Conservation (phyloP, 2,329 filamentous ascomycete genomes). For the Scytalidium lignicola region DNA sequence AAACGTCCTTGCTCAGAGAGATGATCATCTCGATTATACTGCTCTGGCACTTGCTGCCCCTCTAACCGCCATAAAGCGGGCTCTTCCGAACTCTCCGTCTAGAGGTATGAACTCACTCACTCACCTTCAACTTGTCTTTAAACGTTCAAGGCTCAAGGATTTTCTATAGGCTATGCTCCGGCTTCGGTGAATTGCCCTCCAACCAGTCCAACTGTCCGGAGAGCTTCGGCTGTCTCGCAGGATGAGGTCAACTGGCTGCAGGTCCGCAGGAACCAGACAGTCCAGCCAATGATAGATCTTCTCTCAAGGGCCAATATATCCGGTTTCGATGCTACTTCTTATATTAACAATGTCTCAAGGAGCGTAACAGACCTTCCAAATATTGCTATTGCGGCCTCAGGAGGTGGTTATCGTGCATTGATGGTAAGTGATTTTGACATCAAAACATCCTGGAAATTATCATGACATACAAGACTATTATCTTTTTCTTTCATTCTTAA, state of each 20-base stretch:
- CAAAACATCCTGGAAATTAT: no score
- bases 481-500: no score
- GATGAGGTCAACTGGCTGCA: constrained; percentile 72
- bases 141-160: not conserved
- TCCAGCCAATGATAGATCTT: constrained; percentile 70
- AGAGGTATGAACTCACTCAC: constrained; percentile 34
- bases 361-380: constrained; percentile 58
- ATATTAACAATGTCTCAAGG: constrained; percentile 55
- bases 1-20: constrained; percentile 14
- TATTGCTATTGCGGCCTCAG: constrained; percentile 73
- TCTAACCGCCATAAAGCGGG: constrained; percentile 17
- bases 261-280: constrained; percentile 65
- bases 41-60: constrained; percentile 19
- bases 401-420: constrained; percentile 83
- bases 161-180: constrained; percentile 59
- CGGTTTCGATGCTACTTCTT: constrained; percentile 70
- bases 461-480: no score
- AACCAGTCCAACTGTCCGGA: constrained; percentile 63
- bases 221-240: constrained; percentile 55
- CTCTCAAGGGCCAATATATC: constrained; percentile 67
- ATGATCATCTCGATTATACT: constrained; percentile 17
- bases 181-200: constrained; percentile 62
- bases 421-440: constrained; percentile 34
- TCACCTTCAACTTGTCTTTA: not conserved
- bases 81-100: constrained; percentile 32